Base-by-base conservation (phyloP, 2,329 filamentous ascomycete species). In the Alternaria metachromatica region DNA sequence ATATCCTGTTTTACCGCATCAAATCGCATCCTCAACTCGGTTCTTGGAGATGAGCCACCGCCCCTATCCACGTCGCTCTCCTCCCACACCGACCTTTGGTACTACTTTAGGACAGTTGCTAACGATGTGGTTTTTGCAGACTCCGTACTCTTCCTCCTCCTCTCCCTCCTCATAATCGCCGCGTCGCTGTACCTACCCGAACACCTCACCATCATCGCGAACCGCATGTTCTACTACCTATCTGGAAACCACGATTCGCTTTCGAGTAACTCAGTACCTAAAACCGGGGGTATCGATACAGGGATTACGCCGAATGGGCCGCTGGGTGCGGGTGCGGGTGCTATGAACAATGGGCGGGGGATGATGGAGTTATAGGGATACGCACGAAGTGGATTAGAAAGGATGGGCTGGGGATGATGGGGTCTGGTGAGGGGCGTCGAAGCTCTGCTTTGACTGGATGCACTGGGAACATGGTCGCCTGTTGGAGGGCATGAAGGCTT, bases 211-310 rank as follows among this genome's bases (percentile, higher is more conserved):
- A 91, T 93, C 78, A 90, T 99, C 73, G 88, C 90, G 76, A 89
- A 89, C 78, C 92, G 95, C 78, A 90, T 93, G 58, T 97, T 93
- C 88, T 99, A 97, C 85, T 99, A 99, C 85, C 92, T 93, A 80
- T 90, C 90, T 69, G 96, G 96, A 71, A 94, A 97, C 77, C 87
- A 88, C 72, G 66, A 72, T 46, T 69, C 67, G 9, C 70, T 74
- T 2, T 63, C 68, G 12, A 53, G 63, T 23, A 68, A 48, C 51
- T 66, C 63, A 30, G 28, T 21, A 5, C 49, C 71, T 58, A 26
- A 71, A 63, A 46, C 72, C n/a, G 25, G 63, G 18, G 46, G 67
- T 46, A 55, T 66, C 20, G 44, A 50, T 50, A 26, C 58, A 18
- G 48, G 26, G 4, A 48, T 41, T n/a, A 65, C 58, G 33, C 59